phyloP scores from a whole-genome alignment of 2,329 filamentous ascomycete genomes.

The Diaporthe longicolla region DNA sequence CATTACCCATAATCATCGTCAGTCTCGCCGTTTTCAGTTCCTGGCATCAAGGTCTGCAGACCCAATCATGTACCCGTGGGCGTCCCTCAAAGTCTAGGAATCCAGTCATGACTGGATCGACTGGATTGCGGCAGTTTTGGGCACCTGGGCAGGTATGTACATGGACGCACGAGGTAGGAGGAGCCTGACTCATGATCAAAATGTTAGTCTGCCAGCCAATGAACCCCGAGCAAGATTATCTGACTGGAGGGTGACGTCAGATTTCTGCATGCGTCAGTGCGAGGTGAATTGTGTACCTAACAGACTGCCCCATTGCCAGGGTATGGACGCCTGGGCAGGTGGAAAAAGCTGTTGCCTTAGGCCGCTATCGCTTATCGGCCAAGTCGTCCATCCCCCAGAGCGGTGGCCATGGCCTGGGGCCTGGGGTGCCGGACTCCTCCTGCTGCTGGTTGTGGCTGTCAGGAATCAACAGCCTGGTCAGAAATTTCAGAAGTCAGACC shows the following conservation, averaged over 20 bases:
- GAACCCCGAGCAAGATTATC: slow-evolving; percentile 3
- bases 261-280: slow-evolving; percentile 12
- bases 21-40: no score
- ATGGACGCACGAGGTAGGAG: no score
- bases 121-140: no score
- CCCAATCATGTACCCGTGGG: no score
- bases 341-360: slow-evolving; percentile 22
- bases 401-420: not conserved
- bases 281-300: not conserved
- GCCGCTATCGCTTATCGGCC: slow-evolving; percentile 34
- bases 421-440: no score
- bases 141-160: no score
- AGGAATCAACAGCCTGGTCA: slow-evolving; percentile 34
- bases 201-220: slow-evolving; percentile 19
- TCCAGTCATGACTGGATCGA: no score
- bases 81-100: no score
- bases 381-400: not conserved
- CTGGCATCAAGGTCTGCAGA: no score
- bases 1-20: no score
- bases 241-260: slow-evolving; percentile 28
- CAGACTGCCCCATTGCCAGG: no score
- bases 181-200: not conserved
- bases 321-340: not conserved
- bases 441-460: not conserved
- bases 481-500: slow-evolving; percentile 41